A percentile compares a stretch with the other conserved stretches of the same genome.
Evolutionary conservation across 768 basidiomycete genomes (phyloP).

Genomic region (Pleurotus cornucopiae): DNA sequence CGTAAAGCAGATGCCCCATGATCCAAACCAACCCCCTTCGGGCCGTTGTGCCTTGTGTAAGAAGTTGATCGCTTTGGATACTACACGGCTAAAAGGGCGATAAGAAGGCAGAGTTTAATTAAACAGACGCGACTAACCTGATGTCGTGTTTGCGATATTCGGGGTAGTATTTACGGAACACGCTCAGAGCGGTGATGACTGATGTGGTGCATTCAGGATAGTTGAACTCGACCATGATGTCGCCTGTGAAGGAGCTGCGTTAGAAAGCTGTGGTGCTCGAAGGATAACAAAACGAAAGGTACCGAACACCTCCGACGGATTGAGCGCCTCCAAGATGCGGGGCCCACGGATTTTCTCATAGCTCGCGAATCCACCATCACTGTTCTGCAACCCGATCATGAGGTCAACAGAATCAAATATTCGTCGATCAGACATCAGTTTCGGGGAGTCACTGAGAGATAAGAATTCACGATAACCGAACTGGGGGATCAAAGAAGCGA

Average conservation of each 20-base stretch:
- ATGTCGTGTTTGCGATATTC: conserved; percentile 77
- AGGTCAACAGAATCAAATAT: conserved; percentile 86
- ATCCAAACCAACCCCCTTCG: conserved; percentile 82
- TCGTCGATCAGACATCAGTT: conserved; percentile 69
- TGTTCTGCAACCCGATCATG: conserved; percentile 82
- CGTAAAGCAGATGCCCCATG: conserved; percentile 98
- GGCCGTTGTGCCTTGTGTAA: conserved; percentile 66
- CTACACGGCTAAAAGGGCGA: conserved; percentile 46
- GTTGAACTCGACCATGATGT: conserved; percentile 94
- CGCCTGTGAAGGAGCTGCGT: conserved; percentile 48
- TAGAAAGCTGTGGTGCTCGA: background rate
- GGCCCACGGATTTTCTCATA: conserved; percentile 90
- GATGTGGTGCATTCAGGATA: conserved; percentile 99
- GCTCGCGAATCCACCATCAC: conserved; percentile 85
- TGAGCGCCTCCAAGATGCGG: conserved; percentile 76
- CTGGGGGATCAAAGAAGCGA: conserved; percentile 13
- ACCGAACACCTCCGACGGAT: conserved; percentile 97
- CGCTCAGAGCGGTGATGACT: conserved; percentile 82
- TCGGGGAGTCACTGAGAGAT: conserved; percentile 53
- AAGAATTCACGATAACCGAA: conserved; percentile 9
- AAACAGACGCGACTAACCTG: conserved; percentile 40
- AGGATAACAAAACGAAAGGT: conserved; percentile 14
- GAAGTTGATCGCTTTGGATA: conserved; percentile 69
- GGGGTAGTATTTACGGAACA: conserved; percentile 81
- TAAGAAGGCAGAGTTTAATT: background rate